Conservation (phyloP, 768 basidiomycete species). For the Rhizopogon salebrosus region DNA sequence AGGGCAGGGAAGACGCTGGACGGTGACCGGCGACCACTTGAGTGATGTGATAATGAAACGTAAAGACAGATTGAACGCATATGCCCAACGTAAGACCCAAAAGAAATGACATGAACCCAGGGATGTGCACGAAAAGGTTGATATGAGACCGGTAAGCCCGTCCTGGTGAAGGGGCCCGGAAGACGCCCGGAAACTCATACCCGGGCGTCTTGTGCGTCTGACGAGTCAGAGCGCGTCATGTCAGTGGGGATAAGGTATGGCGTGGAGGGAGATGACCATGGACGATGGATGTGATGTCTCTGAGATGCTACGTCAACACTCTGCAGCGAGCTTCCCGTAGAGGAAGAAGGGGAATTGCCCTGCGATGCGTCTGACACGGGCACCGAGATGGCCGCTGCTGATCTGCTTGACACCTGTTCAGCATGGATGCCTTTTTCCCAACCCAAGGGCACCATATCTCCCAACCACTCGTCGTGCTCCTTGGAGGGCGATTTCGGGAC, state of each 20-base stretch:
- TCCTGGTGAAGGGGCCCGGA: too few species aligned
- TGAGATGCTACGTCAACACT: conserved; percentile 9
- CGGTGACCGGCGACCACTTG: too few species aligned
- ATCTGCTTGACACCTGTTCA: neutral
- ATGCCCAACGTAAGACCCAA: too few species aligned
- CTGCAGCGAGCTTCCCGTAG: conserved; percentile 14
- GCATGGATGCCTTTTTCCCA: neutral
- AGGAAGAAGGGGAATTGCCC: conserved; percentile 13
- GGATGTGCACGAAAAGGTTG: too few species aligned
- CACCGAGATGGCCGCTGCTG: neutral
- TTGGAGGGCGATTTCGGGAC: conserved; percentile 37
- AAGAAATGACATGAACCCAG: too few species aligned
- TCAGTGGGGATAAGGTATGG: neutral
- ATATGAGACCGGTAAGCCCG: too few species aligned
- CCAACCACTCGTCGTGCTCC: conserved; percentile 56
- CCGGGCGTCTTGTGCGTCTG: neutral
- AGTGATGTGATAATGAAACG: too few species aligned
- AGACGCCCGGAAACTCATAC: neutral
- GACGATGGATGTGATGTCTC: conserved; percentile 16
- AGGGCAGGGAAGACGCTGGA: too few species aligned
- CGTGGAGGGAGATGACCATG: conserved; percentile 12
- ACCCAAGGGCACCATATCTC: conserved; percentile 51
- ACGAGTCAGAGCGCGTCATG: neutral
- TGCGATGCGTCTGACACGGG: conserved; percentile 10
- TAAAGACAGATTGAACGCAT: too few species aligned